Conservation (phyloP, 495 filamentous ascomycete genomes). For the Daldinia decipiens region DNA sequence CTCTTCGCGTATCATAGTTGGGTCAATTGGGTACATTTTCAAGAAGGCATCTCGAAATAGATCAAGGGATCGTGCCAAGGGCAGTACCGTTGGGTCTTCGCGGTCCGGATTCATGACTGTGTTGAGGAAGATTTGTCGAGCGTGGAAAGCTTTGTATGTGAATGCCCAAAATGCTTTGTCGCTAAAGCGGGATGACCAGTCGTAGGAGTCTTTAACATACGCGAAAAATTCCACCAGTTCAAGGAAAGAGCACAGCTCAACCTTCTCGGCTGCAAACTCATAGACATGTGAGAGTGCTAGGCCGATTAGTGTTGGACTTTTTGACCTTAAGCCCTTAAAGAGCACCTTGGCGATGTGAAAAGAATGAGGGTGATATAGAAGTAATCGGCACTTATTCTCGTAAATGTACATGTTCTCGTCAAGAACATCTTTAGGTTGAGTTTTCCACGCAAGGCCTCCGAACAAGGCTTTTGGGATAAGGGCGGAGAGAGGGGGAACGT, state of each 20-base stretch:
- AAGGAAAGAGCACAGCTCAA: too few species aligned
- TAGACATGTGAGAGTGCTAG: too few species aligned
- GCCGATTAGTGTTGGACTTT: too few species aligned
- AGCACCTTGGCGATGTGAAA: too few species aligned
- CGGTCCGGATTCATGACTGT: background rate
- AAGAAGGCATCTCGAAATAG: conserved; percentile 24
- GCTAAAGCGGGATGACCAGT: conserved; percentile 14
- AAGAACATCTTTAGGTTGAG: background rate
- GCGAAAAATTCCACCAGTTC: conserved; percentile 29
- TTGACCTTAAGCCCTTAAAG: too few species aligned
- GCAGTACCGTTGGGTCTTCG: background rate
- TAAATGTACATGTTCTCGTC: background rate
- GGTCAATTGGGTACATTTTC: background rate
- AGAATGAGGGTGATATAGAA: background rate
- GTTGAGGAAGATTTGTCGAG: conserved; percentile 27
- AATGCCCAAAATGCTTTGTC: conserved; percentile 41
- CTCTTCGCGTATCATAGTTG: background rate
- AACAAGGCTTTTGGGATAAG: too few species aligned
- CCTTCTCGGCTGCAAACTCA: too few species aligned
- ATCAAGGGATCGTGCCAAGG: conserved; percentile 27
- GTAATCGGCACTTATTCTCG: conserved; percentile 8
- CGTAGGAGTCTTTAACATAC: conserved; percentile 20
- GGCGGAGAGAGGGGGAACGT: too few species aligned
- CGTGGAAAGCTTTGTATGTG: conserved; percentile 42
- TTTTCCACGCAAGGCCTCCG: conserved; percentile 33